Evolutionary conservation across 202 grass and related monocot genomes (phyloP), one percentile per base, ranked within the genome.

Genomic region (Elaeis oleifera): DNA sequence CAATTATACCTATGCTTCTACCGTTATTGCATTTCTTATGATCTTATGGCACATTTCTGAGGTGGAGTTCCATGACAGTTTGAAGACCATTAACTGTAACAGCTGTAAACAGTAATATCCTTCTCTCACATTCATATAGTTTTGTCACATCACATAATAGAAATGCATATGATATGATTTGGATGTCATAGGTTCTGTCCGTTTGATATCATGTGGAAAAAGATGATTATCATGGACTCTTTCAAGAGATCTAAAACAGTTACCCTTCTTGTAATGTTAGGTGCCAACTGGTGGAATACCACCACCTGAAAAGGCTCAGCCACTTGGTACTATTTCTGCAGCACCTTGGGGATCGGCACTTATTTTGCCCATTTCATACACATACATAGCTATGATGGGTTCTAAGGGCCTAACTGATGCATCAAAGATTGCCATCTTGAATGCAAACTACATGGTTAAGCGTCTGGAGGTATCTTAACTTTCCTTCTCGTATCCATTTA

Each of bases 361-460:
- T 49, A 99, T 99, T 89, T 68, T 99, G 57, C 85, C 94, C 54
- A 99, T 99, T 74, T 99, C 94, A 4, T 99, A 94, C 55, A 82
- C 94, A 75, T 99, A 99, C 69, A 99, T 99, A 70, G 94, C 94
- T 53, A 94, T 99, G 94, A 99, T 99, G 94, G 94, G 94, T 26
- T 92, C 85, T 32, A 69, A 78, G 55, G 94, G 94, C 54, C 79
- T 99, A 20, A 99, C 88, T 52, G 89, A 99, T 18, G 94, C 94
- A 73, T 99, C 94, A 66, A 99, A 99, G 70, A 99, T 84, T 53
- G 94, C 94, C 18, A 99, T 99, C 67, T 75, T 99, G 77, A 94
- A 84, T 68, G 94, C 94, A 36, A 99, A 99, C 74, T 99, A 99
- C 83, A 99, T 99, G 94, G 85, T 88, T 64, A 94, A 99, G 64